Percentiles rank a stretch among this genome's conserved stretches.
phyloP scores from a whole-genome alignment of 805 yeast species.

The Myxozyma monticola region DNA sequence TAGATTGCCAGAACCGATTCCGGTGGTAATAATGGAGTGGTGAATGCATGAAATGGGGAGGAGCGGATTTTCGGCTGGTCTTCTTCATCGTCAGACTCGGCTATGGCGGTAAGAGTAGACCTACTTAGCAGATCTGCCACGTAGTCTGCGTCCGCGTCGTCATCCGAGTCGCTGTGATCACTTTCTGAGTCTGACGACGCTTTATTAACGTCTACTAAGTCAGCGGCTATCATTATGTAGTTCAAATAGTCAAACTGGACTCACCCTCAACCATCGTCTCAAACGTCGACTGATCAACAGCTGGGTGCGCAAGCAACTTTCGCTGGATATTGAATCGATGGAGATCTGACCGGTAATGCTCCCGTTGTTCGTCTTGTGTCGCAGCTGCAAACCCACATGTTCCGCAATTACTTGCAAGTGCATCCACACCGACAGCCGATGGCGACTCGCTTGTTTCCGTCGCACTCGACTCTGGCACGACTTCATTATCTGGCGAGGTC shows the following conservation, averaged over 20 bases:
- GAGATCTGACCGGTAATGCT: constrained; percentile 59
- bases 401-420: not conserved
- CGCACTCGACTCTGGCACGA: not conserved
- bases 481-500: constrained; percentile 1
- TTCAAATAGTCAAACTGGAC: too few species aligned
- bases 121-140: constrained; percentile 6
- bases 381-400: constrained; percentile 4
- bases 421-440: not conserved
- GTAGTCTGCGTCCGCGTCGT: constrained; percentile 31
- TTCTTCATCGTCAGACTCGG: constrained; percentile 34
- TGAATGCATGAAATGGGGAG: constrained; percentile 21
- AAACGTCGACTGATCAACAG: constrained; percentile 58
- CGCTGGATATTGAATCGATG: constrained; percentile 64
- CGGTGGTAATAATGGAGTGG: constrained; percentile 12
- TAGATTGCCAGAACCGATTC: constrained; percentile 27
- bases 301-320: constrained; percentile 45
- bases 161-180: too few species aligned
- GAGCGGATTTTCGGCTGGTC: constrained; percentile 27
- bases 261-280: constrained; percentile 53
- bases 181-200: constrained; percentile 59
- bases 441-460: not conserved
- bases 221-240: too few species aligned
- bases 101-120: constrained; percentile 17
- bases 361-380: constrained; percentile 31
- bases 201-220: constrained; percentile 42